Percentiles rank a stretch among this genome's conserved stretches.
These are phyloP conservation scores for Fragaria nilgerrensis DNA, from an alignment of 306 rosid species.

Conservation along the genomic window DNA sequence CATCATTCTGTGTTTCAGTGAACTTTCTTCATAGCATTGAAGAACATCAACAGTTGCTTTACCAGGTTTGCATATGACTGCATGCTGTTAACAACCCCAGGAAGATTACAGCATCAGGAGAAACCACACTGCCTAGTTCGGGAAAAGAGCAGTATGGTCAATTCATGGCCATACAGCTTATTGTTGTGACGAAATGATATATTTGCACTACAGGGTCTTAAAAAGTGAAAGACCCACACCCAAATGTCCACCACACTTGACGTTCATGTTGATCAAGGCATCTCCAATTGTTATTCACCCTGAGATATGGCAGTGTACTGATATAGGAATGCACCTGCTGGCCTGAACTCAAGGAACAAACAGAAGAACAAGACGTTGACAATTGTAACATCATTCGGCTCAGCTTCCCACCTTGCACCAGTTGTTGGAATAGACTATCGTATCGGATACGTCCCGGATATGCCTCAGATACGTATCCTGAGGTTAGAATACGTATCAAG, in stretches of 20 bases:
- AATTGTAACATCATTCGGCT: too few relatives aligned
- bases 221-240: neutral
- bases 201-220: neutral
- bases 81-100: conserved; percentile 61
- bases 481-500: too few relatives aligned
- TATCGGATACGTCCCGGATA: too few relatives aligned
- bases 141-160: conserved; percentile 51
- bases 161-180: conserved; percentile 62
- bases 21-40: conserved; percentile 52
- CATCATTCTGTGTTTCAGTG: conserved; percentile 33
- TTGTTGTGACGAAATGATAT: neutral
- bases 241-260: neutral
- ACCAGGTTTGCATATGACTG: conserved; percentile 54
- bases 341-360: too few relatives aligned
- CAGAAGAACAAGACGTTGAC: too few relatives aligned
- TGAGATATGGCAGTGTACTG: too few relatives aligned
- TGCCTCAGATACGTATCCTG: too few relatives aligned
- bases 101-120: conserved; percentile 61
- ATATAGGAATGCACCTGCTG: too few relatives aligned
- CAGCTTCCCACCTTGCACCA: too few relatives aligned
- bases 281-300: too few relatives aligned
- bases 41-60: conserved; percentile 41
- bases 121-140: conserved; percentile 50
- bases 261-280: too few relatives aligned
- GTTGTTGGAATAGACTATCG: too few relatives aligned